These are phyloP conservation scores for Wallacemonas sp. DNA, from an alignment of 208 protist genomes.

Conservation along the genomic window DNA sequence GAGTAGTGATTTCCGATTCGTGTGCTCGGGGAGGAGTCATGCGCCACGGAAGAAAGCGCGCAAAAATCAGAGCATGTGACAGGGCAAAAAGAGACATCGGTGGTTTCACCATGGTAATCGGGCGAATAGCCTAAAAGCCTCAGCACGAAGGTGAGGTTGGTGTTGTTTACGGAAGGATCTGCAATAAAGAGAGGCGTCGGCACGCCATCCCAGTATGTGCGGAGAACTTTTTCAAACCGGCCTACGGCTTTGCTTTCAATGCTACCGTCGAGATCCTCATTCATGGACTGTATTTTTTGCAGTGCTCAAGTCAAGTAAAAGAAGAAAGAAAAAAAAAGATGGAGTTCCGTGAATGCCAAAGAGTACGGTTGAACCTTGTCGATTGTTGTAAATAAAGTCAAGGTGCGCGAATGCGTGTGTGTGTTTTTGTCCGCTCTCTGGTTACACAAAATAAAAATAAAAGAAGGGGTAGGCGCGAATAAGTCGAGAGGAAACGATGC, in stretches of 20 bases:
- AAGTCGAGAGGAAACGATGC: too few species aligned
- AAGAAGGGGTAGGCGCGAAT: too few species aligned
- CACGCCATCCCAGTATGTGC: conserved; percentile 86
- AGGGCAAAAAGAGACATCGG: conserved; percentile 34
- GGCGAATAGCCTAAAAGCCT: conserved; percentile 64
- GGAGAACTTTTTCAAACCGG: conserved; percentile 82
- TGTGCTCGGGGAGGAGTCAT: conserved; percentile 29
- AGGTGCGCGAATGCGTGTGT: too few species aligned
- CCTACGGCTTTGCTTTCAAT: conserved; percentile 28
- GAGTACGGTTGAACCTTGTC: too few species aligned
- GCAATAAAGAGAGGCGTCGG: conserved; percentile 63
- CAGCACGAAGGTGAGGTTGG: conserved; percentile 60
- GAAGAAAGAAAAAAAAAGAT: conserved; percentile 24
- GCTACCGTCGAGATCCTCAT: conserved; percentile 15
- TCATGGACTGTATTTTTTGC: conserved; percentile 6
- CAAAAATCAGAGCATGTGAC: conserved; percentile 19
- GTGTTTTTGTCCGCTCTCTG: too few species aligned
- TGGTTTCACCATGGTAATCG: conserved; percentile 73
- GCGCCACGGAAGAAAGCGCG: conserved; percentile 3
- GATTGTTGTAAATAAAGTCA: too few species aligned
- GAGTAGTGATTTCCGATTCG: conserved; percentile 91
- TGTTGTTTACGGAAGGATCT: conserved; percentile 1
- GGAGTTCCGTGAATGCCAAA: conserved; percentile 7
- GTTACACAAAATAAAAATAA: too few species aligned
- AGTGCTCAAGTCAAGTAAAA: conserved; percentile 18